These are phyloP conservation scores for Elongisporangium senticosum DNA, from an alignment of 352 stramenopile species.

Conservation along the genomic window DNA sequence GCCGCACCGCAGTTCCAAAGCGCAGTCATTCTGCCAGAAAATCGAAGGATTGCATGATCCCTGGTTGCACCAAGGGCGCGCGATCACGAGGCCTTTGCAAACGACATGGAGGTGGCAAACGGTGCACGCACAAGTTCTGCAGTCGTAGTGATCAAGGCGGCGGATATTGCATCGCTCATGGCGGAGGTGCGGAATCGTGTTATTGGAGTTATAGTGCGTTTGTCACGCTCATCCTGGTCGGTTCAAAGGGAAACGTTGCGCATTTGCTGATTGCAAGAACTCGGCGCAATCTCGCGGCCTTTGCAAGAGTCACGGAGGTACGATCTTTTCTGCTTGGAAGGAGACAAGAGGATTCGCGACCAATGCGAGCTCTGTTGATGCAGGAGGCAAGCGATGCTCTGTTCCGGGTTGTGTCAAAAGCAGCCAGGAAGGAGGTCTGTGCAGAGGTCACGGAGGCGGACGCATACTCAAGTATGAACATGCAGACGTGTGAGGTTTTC, in stretches of 20 bases:
- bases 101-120: constrained; percentile 77
- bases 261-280: constrained; percentile 59
- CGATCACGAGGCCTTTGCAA: constrained; percentile 82
- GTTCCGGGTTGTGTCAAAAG: constrained; percentile 56
- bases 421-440: constrained; percentile 65
- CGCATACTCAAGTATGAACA: constrained; percentile 22
- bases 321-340: neutral
- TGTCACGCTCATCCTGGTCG: neutral
- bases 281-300: constrained; percentile 75
- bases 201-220: constrained; percentile 3
- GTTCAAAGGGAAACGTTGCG: constrained; percentile 55
- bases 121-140: constrained; percentile 53
- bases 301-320: constrained; percentile 85
- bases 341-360: neutral
- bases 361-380: neutral
- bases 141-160: constrained; percentile 79
- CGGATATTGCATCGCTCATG: constrained; percentile 76
- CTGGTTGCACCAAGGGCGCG: constrained; percentile 65
- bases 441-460: constrained; percentile 47
- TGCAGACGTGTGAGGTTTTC: neutral
- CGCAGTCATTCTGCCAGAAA: constrained; percentile 43
- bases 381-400: constrained; percentile 66
- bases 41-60: constrained; percentile 63
- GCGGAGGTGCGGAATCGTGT: constrained; percentile 33
- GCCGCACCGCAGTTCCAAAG: neutral